These are phyloP conservation scores for Meyerozyma athensensis DNA, from an alignment of 1,139 yeast genomes.

Conservation along the genomic window DNA sequence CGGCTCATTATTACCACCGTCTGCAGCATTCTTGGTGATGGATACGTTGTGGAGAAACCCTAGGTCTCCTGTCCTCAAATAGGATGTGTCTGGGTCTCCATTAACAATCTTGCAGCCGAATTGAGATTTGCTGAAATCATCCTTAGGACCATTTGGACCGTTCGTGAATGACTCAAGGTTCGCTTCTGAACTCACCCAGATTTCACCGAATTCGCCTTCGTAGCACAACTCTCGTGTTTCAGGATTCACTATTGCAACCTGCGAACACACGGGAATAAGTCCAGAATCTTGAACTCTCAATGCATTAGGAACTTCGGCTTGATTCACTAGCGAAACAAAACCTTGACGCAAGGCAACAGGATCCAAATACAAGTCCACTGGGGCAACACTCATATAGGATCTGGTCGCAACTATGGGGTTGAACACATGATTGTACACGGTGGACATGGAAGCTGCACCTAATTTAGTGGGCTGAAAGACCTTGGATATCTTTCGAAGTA, in stretches of 20 bases:
- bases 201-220: conserved; percentile 95
- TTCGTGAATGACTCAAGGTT: conserved; percentile 61
- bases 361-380: conserved; percentile 82
- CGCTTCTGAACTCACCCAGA: conserved; percentile 93
- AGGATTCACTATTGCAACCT: conserved; percentile 91
- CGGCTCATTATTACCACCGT: conserved; percentile 41
- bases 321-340: conserved; percentile 73
- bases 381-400: conserved; percentile 85
- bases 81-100: conserved; percentile 60
- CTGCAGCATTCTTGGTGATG: conserved; percentile 40
- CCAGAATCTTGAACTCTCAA: conserved; percentile 90
- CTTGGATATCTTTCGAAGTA: conserved; percentile 55
- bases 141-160: conserved; percentile 47
- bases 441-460: conserved; percentile 66
- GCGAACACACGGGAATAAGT: conserved; percentile 92
- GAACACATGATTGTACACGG: conserved; percentile 72
- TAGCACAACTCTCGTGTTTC: conserved; percentile 76
- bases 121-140: conserved; percentile 36
- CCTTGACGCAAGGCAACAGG: conserved; percentile 89
- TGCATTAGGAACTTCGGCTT: conserved; percentile 60
- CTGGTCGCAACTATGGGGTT: conserved; percentile 84
- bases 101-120: conserved; percentile 54
- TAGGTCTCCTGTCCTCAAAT: conserved; percentile 86
- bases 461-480: conserved; percentile 64
- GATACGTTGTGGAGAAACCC: conserved; percentile 82